Evolutionary conservation across 1,284 basidiomycete species (phyloP).

Genomic region (Malassezia japonica): DNA sequence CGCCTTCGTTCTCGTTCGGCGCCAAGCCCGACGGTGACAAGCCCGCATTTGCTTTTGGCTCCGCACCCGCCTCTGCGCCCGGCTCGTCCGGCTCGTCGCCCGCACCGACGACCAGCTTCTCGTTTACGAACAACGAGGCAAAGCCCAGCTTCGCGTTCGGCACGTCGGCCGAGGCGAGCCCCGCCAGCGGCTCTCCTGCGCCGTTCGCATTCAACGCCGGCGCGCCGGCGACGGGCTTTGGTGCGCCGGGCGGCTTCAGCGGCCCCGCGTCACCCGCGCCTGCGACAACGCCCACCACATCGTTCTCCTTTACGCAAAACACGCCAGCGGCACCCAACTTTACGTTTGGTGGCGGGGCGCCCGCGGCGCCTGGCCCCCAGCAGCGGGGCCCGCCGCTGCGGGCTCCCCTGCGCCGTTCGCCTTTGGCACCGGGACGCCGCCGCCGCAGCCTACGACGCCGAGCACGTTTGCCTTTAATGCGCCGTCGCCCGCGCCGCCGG

Average conservation of each 20-base stretch:
- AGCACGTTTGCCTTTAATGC: constrained; percentile 21
- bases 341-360: constrained; percentile 5
- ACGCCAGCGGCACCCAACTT: constrained; percentile 3
- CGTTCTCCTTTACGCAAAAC: constrained; percentile 14
- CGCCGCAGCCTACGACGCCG: constrained; percentile 16
- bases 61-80: too few relatives aligned
- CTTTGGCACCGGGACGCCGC: constrained; percentile 19
- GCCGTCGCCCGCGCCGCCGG: constrained; percentile 4
- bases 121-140: constrained; percentile 10
- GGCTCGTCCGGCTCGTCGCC: not conserved
- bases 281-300: constrained; percentile 12
- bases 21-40: not conserved
- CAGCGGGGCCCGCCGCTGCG: too few relatives aligned
- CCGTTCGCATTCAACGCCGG: constrained; percentile 5
- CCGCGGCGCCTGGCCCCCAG: too few relatives aligned
- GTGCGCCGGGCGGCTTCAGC: too few relatives aligned
- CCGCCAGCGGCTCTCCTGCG: not conserved
- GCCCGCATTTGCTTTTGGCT: too few relatives aligned
- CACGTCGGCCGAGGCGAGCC: not conserved
- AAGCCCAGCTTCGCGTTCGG: constrained; percentile 12
- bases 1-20: constrained; percentile 18
- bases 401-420: constrained; percentile 12
- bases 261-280: not conserved
- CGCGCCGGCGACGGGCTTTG: not conserved
- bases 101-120: constrained; percentile 7